Base-by-base conservation (phyloP, 176 grass and related monocot genomes). In the Bothriochloa decipiens region DNA sequence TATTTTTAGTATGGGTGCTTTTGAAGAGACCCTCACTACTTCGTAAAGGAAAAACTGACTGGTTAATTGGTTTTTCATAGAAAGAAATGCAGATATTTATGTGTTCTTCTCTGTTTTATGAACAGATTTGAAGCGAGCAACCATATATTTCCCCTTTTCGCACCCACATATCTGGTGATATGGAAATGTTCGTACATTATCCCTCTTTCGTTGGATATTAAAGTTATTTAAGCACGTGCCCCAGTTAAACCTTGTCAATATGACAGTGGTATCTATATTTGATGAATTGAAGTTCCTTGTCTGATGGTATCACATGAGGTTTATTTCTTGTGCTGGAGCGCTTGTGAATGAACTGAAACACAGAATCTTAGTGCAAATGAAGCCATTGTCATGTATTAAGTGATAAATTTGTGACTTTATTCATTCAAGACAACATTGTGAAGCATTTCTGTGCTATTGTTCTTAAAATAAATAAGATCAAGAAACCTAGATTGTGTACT, bases 311-410 rank as follows among this genome's bases (percentile, higher is more conserved):
- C 11, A 12, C 27, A 27, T 28, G 22, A 9, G 6, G 16, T 35
- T 79, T 79, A 62, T 62, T 61, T 62, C 58, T 79, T 75, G 63
- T 80, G 35, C 18, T 46, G 47, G 26, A 87, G 16, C 47, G 22
- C 45, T 72, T 77, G 42, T 72, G 79, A 62, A 63, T 74, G 27
- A 49, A 74, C 12, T 76, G 82, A 47, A 65, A 41, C 22, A 64
- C 15, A 79, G 8, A 83, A 83, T 67, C 10, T 77, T 67, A 41
- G 37, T 41, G 6, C 49, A 49, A 61, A 69, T 41, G 16, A 49
- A 83, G 39, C 65, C 29, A 45, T 71, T 67, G 36, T 65, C 2
- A 41, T 35, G 15, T 63, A 81, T 41, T n/a, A 11, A 11, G 28
- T 72, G 71, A 28, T 26, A 88, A 28, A 72, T 39, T 20, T 5